Evolutionary conservation across 2,329 filamentous ascomycete genomes (phyloP), one percentile per base, ranked within the genome.

Genomic region (Penicillium sp.): DNA sequence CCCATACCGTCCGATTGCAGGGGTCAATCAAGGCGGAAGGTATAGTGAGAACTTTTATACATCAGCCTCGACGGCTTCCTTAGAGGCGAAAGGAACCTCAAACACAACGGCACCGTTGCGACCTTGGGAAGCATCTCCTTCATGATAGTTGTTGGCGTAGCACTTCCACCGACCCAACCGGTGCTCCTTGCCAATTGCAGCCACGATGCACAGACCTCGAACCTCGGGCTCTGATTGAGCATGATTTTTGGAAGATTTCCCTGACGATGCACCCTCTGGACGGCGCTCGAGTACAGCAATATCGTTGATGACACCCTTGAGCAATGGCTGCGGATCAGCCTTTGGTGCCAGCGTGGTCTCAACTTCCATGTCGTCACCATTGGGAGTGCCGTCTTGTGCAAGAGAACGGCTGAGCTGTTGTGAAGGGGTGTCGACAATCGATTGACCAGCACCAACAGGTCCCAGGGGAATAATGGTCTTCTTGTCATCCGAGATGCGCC

Each of bases 61-160:
- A 58, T 61, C 60, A 45, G 51, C 51, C 52, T 57, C 57, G 29
- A 39, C 42, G 33, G 52, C 41, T 43, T 51, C 52, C 43, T 52
- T 48, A 44, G 67, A 61, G 45, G 59, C 56, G 43, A 76, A 73
- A 0, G 88, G 83, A 31, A 96, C 83, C 69, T 96, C 91, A 67
- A 96, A 95, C 9, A 96, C 81, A 23, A 94, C 82, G n/a, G 88
- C 89, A 6, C 90, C 89, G 67, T 96, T 96, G 60, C 86, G 86
- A 4, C 85, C 90, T 23, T 68, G 67, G 3, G 67, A 47, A 45
- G 66, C 56, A 39, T 64, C 42, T 13, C 71, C 70, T 33, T 70
- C 61, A 36, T 66, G 54, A 47, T 67, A 70, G 47, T 71, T 74
- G 45, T 77, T 73, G 21, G 64, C 57, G 49, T 71, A 74, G 39